Conservation (phyloP, 257 asterid species). For the Petrea volubilis region DNA sequence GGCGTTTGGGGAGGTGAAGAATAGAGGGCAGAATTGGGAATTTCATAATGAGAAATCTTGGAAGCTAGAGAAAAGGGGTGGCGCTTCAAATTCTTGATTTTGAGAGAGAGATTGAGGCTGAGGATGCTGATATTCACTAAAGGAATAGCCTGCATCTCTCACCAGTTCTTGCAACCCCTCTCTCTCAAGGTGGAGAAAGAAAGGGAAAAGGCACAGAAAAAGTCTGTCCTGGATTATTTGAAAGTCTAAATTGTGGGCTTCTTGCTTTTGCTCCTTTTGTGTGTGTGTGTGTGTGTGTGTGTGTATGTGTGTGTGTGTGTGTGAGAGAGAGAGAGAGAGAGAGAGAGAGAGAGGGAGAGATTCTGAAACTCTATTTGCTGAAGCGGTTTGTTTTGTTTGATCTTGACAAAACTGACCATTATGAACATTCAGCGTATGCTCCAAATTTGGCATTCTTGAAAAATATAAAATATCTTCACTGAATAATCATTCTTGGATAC, state of each 20-base stretch:
- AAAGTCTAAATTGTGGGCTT: neutral
- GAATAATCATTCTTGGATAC: neutral
- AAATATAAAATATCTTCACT: conserved; percentile 20
- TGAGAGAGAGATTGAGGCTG: conserved; percentile 25
- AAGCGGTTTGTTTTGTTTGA: conserved; percentile 10
- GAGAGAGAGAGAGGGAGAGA: neutral
- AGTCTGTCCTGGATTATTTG: neutral
- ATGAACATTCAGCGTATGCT: neutral
- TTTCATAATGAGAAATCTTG: conserved; percentile 25
- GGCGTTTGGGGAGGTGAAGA: conserved; percentile 22
- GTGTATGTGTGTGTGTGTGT: neutral
- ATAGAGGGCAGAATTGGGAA: conserved; percentile 20
- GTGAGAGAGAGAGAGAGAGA: neutral
- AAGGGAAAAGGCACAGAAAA: neutral
- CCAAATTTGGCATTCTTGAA: conserved; percentile 6
- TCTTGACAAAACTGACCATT: neutral
- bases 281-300: neutral
- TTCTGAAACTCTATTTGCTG: neutral
- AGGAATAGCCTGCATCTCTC: conserved; percentile 40
- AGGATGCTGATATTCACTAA: conserved; percentile 23
- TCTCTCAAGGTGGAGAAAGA: conserved; percentile 10
- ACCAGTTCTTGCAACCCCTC: conserved; percentile 15
- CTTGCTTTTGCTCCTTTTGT: neutral
- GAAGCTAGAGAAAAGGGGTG: conserved; percentile 22
- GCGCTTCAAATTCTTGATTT: conserved; percentile 29